A percentile compares a stretch with the other conserved stretches of the same genome.
Conservation (phyloP, 1,139 yeast species). For the Magnusiomyces sp. region DNA sequence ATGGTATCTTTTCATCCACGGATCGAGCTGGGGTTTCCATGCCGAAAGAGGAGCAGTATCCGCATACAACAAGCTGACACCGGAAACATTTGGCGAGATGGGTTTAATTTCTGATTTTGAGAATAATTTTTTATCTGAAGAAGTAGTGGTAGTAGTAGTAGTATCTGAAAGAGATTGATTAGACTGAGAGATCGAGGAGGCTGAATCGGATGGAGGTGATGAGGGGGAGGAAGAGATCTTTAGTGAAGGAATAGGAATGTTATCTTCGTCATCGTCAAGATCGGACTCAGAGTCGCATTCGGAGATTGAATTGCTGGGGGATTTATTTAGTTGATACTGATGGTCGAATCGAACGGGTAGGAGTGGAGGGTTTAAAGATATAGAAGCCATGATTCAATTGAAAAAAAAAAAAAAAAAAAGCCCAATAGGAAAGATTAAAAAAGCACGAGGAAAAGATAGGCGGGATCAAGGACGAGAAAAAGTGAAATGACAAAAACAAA, state of each 20-base stretch:
- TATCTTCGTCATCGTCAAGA: too few species aligned
- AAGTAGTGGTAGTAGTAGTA: background rate
- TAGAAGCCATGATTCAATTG: background rate
- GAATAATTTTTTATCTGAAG: background rate
- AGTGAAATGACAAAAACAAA: background rate
- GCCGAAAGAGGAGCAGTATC: slow-evolving; percentile 34
- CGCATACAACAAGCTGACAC: slow-evolving; percentile 30
- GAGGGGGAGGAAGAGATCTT: background rate
- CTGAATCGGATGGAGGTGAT: background rate
- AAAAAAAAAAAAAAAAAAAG: background rate
- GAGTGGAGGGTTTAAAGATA: background rate
- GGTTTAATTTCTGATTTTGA: background rate
- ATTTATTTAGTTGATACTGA: background rate
- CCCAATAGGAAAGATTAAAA: background rate
- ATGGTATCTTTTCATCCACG: slow-evolving; percentile 28
- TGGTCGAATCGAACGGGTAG: too few species aligned
- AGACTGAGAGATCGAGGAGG: background rate
- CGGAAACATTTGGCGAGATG: background rate
- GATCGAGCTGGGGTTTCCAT: slow-evolving; percentile 34
- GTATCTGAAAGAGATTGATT: background rate
- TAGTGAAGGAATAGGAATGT: too few species aligned
- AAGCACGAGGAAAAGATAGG: background rate
- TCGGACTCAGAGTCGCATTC: background rate
- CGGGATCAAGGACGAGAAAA: too few species aligned
- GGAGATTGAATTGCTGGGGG: background rate